These are phyloP conservation scores for Fusarium napiforme DNA, from an alignment of 2,329 filamentous ascomycete genomes.

Conservation along the genomic window DNA sequence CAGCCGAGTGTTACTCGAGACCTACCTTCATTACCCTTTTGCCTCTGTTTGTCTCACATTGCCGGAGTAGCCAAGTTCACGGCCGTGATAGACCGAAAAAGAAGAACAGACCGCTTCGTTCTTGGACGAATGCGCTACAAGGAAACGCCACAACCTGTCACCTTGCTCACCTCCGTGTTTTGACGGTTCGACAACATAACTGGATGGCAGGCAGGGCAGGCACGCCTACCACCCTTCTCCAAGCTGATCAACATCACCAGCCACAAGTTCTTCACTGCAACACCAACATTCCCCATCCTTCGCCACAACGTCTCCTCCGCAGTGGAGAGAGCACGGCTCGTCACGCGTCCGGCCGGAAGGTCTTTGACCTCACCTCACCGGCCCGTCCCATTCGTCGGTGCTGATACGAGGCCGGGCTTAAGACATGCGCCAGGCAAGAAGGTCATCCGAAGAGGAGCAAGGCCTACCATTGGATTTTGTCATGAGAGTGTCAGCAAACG, in stretches of 20 bases:
- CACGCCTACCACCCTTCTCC: conserved; percentile 25
- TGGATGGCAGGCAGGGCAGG: conserved; percentile 3
- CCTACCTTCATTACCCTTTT: neutral
- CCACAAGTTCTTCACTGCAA: conserved; percentile 14
- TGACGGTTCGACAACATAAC: conserved; percentile 3
- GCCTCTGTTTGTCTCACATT: neutral
- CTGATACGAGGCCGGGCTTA: conserved; percentile 39
- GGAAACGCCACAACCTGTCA: conserved; percentile 26
- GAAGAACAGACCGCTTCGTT: conserved; percentile 7
- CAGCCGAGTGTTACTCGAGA: conserved; percentile 8
- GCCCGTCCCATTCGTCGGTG: conserved; percentile 35
- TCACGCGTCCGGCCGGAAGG: conserved; percentile 30
- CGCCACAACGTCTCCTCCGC: conserved; percentile 23
- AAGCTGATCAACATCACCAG: conserved; percentile 18
- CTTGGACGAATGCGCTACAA: conserved; percentile 9
- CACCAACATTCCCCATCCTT: conserved; percentile 2
- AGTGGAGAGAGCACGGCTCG: conserved; percentile 31
- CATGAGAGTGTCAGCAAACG: conserved; percentile 10
- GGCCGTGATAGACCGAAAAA: neutral
- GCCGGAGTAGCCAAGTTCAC: neutral
- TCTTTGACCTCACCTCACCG: conserved; percentile 16
- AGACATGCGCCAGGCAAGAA: conserved; percentile 34
- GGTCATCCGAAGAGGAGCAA: conserved; percentile 33
- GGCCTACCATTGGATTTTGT: conserved; percentile 24
- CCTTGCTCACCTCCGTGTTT: neutral